Evolutionary conservation across 2,329 filamentous ascomycete genomes (phyloP).

Genomic region (Lachnellula arida): DNA sequence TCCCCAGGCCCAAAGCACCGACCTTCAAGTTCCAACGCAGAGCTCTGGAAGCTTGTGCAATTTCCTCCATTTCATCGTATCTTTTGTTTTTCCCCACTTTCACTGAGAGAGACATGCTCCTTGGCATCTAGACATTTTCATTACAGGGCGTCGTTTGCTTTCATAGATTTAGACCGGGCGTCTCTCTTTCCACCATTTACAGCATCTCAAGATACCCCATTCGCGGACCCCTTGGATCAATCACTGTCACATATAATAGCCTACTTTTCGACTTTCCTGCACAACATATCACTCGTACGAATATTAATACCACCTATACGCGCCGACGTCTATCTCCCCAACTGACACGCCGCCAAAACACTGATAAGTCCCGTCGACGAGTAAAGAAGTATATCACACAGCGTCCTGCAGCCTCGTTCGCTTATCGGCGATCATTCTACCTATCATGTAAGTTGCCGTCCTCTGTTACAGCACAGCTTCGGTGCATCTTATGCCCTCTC

Average conservation of each 20-base stretch:
- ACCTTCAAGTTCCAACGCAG: conserved; percentile 32
- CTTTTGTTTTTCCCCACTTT: conserved; percentile 12
- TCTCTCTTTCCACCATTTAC: conserved; percentile 13
- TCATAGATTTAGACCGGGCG: conserved; percentile 25
- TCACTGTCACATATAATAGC: conserved; percentile 1
- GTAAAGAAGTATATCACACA: conserved; percentile 17
- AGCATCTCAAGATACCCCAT: conserved; percentile 22
- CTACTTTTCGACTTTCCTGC: conserved; percentile 3
- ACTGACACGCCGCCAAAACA: conserved; percentile 1
- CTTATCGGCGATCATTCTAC: conserved; percentile 7
- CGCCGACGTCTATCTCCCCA: conserved; percentile 9
- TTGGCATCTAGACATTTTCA: conserved; percentile 15
- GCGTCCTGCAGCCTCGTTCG: conserved; percentile 14
- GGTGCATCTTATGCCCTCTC: not conserved
- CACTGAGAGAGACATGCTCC: not conserved
- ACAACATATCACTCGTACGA: conserved; percentile 13
- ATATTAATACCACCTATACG: conserved; percentile 6
- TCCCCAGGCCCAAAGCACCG: conserved; percentile 26
- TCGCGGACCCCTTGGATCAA: conserved; percentile 5
- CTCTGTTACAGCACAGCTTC: not conserved
- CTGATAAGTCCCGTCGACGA: conserved; percentile 8
- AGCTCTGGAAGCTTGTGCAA: conserved; percentile 44
- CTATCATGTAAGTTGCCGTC: conserved; percentile 15
- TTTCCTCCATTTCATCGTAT: conserved; percentile 15
- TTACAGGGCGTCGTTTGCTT: conserved; percentile 14